phyloP scores from a whole-genome alignment of 108 stramenopile genomes.

The Seminavis robusta region DNA sequence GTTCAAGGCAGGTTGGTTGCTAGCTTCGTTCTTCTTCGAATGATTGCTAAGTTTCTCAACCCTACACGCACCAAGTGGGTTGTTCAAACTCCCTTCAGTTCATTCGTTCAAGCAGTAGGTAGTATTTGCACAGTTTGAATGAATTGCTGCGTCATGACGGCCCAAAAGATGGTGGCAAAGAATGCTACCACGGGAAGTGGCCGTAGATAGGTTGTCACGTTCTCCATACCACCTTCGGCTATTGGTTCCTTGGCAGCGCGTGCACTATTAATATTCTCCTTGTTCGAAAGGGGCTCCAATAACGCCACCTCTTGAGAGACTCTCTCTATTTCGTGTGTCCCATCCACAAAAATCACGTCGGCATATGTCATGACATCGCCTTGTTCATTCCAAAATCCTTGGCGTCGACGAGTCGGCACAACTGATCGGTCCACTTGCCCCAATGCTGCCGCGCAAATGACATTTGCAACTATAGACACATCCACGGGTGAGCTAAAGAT shows the following conservation, averaged over 20 bases:
- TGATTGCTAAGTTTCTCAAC: too few relatives aligned
- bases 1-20: too few relatives aligned
- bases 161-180: constrained; percentile 8
- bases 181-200: constrained; percentile 10
- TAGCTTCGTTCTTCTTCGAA: too few relatives aligned
- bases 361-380: constrained; percentile 10
- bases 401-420: constrained; percentile 5
- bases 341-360: constrained; percentile 14
- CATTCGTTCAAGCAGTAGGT: too few relatives aligned
- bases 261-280: not conserved
- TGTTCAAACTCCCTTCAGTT: too few relatives aligned
- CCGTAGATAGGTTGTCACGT: constrained; percentile 9
- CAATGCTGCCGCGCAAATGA: constrained; percentile 1
- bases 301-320: too few relatives aligned
- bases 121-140: too few relatives aligned
- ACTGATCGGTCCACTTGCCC: not conserved
- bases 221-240: constrained; percentile 9
- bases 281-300: not conserved
- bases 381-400: constrained; percentile 9
- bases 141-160: constrained; percentile 9
- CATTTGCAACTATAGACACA: constrained; percentile 9
- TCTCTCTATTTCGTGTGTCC: constrained; percentile 8
- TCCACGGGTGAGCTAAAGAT: constrained; percentile 8
- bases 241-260: not conserved
- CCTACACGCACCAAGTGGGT: too few relatives aligned